Evolutionary conservation across 1,284 basidiomycete genomes (phyloP), one percentile per base, ranked within the genome.

Genomic region (Coriolopsis trogii): DNA sequence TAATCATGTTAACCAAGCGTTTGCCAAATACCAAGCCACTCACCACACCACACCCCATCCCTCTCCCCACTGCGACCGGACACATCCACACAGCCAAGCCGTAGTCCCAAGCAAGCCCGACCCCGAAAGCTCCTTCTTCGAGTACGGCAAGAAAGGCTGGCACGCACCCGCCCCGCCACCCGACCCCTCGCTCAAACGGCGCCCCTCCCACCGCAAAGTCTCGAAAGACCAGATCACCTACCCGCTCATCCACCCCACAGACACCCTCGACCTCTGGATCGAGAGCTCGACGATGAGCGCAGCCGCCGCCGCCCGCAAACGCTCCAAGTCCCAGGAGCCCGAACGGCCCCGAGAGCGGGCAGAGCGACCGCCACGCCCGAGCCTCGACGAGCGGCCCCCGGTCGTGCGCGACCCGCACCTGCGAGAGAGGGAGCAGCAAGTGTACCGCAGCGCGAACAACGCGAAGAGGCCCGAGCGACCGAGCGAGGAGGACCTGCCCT

Each of bases 171-270:
- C 15, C 16, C n/a, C 18, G 25, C 23, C 46, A 3, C 37, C 31
- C 16, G 24, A 37, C 26, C 9, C 47, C 10, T 28, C 13, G 10
- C 23, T 37, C 23, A 39, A 26, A 43, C 44, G 37, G 15, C 41
- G 41, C 20, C 49, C 49, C 4, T 40, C 41, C 31, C 41, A 48
- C 40, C 44, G 41, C 25, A 48, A 50, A 15, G 41, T 62, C 26
- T 51, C 47, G 38, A 62, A 62, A 29, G 57, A 53, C 34, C 54
- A 56, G 45, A 62, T 62, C 46, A 42, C 40, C 6, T 55, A 55
- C 43, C 54, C 59, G 2, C 41, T 47, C 33, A 29, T 53, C 20
- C 33, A 41, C 15, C 41, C 44, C 0, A 18, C 23, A 5, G 30
- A 42, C 12, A 33, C 34, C 3, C 48, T 28, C 41, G 34, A 57